A percentile compares a stretch with the other conserved stretches of the same genome.
These are phyloP conservation scores for Citrus sp. DNA, from an alignment of 345 rosid genomes.

Conservation along the genomic window DNA sequence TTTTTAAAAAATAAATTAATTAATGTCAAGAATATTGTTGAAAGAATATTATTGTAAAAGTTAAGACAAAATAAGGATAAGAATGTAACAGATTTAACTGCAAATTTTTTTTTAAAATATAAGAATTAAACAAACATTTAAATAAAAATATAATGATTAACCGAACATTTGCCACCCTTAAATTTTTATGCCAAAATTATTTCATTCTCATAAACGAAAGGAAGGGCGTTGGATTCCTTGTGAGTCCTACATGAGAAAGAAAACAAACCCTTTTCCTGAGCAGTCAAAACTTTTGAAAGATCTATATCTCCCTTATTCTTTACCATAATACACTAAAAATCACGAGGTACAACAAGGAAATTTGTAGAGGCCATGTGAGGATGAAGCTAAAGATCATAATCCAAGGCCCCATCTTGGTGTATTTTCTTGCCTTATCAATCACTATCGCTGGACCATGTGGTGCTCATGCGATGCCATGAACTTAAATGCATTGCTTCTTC, in stretches of 20 bases:
- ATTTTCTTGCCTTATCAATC: slow-evolving; percentile 8
- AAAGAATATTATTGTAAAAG: too few species aligned
- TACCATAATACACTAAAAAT: slow-evolving; percentile 1
- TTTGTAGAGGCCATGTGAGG: slow-evolving; percentile 7
- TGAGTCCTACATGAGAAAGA: neutral
- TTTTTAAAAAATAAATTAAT: too few species aligned
- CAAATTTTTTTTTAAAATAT: too few species aligned
- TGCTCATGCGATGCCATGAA: slow-evolving; percentile 18
- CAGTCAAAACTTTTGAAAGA: slow-evolving; percentile 16
- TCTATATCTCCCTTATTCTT: slow-evolving; percentile 16
- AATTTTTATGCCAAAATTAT: neutral
- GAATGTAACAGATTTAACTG: too few species aligned
- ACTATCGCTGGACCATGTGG: slow-evolving; percentile 25
- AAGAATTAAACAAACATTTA: too few species aligned
- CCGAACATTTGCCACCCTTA: too few species aligned
- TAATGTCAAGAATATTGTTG: too few species aligned
- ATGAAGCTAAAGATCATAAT: neutral
- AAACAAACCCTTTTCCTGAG: slow-evolving; percentile 6
- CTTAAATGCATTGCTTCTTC: slow-evolving; percentile 18
- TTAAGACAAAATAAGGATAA: too few species aligned
- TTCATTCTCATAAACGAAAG: neutral
- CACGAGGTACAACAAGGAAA: neutral
- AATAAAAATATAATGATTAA: too few species aligned
- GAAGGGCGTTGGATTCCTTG: neutral
- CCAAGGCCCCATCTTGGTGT: neutral